Evolutionary conservation across 2,329 filamentous ascomycete species (phyloP).

Genomic region (Neoarthrinium moseri): DNA sequence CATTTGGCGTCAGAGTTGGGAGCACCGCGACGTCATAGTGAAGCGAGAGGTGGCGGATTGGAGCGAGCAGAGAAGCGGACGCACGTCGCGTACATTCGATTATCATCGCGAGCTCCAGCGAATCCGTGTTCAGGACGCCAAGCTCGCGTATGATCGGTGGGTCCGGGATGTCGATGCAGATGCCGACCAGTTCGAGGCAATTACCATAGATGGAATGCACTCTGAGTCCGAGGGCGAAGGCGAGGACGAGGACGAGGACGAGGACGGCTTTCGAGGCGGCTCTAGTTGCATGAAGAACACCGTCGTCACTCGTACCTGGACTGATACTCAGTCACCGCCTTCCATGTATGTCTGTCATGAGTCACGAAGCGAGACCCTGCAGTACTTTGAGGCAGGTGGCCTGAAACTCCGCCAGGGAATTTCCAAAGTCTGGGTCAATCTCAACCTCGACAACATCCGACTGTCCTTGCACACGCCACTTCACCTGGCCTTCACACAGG

Average conservation of each 20-base stretch:
- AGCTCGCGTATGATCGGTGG: no score
- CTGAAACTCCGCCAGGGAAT: neutral
- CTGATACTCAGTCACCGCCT: neutral
- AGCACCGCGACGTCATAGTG: conserved; percentile 7
- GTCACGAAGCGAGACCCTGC: conserved; percentile 12
- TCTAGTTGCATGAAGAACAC: neutral
- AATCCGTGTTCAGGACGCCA: no score
- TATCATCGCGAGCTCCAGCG: neutral
- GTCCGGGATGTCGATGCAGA: no score
- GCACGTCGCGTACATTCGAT: no score
- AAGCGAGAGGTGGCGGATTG: neutral
- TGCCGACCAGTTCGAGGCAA: no score
- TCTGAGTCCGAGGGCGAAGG: neutral
- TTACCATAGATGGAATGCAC: no score
- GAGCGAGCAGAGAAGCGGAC: neutral
- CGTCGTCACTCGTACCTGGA: neutral
- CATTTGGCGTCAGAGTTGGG: conserved; percentile 15
- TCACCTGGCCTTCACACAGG: conserved; percentile 6
- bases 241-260: neutral
- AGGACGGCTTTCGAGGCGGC: no score
- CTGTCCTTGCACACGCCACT: conserved; percentile 12
- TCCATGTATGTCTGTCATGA: conserved; percentile 12
- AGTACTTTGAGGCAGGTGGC: conserved; percentile 2
- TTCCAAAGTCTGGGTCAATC: conserved; percentile 10
- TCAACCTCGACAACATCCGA: conserved; percentile 10